Evolutionary conservation across 108 stramenopile genomes (phyloP).

Genomic region (Nitzschia palea): DNA sequence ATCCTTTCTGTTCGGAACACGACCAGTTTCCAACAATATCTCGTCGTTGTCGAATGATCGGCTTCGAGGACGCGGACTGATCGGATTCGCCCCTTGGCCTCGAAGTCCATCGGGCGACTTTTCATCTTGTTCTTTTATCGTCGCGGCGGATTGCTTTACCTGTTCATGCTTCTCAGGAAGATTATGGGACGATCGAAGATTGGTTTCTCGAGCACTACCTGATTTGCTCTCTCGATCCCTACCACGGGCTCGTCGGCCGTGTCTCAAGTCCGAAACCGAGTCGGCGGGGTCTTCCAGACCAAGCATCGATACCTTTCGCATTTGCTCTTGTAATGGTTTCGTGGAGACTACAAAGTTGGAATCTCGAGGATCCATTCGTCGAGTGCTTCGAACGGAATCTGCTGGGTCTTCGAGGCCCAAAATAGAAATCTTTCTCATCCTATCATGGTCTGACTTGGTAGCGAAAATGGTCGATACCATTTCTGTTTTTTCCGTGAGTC

Average conservation of each 20-base stretch:
- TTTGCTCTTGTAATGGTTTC: not conserved
- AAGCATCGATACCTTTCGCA: conserved; percentile 9
- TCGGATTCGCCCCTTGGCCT: no score
- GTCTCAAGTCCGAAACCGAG: no score
- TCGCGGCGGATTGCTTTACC: no score
- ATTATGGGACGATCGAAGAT: no score
- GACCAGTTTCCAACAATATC: not conserved
- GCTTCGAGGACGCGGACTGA: not conserved
- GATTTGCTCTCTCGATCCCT: no score
- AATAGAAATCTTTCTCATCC: conserved; percentile 8
- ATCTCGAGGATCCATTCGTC: not conserved
- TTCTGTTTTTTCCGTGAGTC: not conserved
- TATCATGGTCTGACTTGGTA: not conserved
- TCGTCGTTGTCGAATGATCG: conserved; percentile 4
- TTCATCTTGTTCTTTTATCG: no score
- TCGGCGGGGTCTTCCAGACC: conserved; percentile 18
- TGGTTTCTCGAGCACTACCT: no score
- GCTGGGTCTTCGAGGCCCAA: conserved; percentile 14
- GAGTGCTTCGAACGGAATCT: not conserved
- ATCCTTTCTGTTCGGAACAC: not conserved
- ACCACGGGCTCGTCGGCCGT: no score
- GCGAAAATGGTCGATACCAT: not conserved
- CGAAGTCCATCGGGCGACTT: no score
- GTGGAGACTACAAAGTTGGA: not conserved
- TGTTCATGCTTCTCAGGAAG: no score